These are phyloP conservation scores for Oryza rufipogon DNA, from an alignment of 176 grass and related monocot genomes.

Conservation along the genomic window DNA sequence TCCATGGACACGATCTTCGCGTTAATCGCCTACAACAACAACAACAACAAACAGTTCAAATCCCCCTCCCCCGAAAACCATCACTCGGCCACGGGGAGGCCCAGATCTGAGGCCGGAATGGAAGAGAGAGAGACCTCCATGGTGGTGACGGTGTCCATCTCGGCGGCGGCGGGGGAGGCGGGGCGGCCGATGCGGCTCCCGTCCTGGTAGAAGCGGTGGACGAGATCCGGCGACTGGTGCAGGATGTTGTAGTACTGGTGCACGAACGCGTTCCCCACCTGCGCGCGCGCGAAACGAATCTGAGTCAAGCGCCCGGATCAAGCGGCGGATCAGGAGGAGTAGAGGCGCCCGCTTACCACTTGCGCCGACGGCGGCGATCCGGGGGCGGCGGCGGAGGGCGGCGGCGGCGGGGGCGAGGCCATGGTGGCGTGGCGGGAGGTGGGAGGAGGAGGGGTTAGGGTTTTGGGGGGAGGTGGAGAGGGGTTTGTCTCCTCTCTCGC, in stretches of 20 bases:
- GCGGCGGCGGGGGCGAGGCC: constrained; percentile 42
- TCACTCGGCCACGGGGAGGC: background rate
- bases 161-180: constrained; percentile 33
- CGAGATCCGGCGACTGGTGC: constrained; percentile 87
- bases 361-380: constrained; percentile 50
- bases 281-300: background rate
- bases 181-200: constrained; percentile 82
- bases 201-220: constrained; percentile 97
- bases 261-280: constrained; percentile 99
- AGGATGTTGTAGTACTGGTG: constrained; percentile 98
- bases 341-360: constrained; percentile 43
- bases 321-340: background rate
- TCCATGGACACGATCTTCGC: constrained; percentile 93
- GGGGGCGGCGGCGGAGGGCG: constrained; percentile 6
- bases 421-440: background rate
- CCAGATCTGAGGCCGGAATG: constrained; percentile 44
- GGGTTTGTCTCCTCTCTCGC: background rate
- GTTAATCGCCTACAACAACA: constrained; percentile 66
- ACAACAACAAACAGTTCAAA: background rate
- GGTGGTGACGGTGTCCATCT: constrained; percentile 76
- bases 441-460: constrained; percentile 34
- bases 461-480: constrained; percentile 6
- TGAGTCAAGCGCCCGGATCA: constrained; percentile 35
- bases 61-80: background rate
- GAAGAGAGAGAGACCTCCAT: constrained; percentile 48